Base-by-base conservation (phyloP, 2,329 filamentous ascomycete species). In the Colletotrichum sansevieriae region DNA sequence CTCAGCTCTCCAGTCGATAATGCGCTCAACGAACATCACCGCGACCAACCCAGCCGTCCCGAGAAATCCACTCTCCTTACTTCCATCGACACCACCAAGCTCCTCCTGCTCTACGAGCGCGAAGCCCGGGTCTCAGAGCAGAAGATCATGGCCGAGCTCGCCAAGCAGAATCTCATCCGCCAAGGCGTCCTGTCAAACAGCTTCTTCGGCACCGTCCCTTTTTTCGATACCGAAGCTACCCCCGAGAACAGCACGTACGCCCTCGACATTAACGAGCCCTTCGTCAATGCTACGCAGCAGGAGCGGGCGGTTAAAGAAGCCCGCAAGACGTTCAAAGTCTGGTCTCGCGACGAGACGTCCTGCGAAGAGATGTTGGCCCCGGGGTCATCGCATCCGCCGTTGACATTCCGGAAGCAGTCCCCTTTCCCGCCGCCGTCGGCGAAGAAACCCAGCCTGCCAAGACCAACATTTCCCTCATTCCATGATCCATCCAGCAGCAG, bases 101-200 rank as follows among this genome's bases (percentile, higher is more conserved):
- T 68, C 18, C 49, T 68, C 18, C n/a, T 58, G 12, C 41, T 55
- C 55, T 65, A 58, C 25, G 66, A 68, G 47, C 62, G 49, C 3
- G 54, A 66, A n/a, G 44, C 62, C 22, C 62, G 62, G 22, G 39
- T 60, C 12, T 65, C 66, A 33, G 66, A 68, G 49, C 55, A 46
- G 2, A 65, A 33, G 3, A 68, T 68, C 22, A 41, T 20, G 18
- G 33, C 39, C 1, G 66, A 68, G 62, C 63, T 68, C 3, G 63
- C 55, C n/a, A 43, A 54, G 33, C 39, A 55, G 13, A 59, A 49
- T 33, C n/a, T 68, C 18, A 25, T 65, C 18, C 66, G 66, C 12
- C 55, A 61, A 49, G 39, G 47, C 35, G 49, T 68, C 18, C 29
- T 68, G 25, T 37, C 49, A 2, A 47, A 65, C 49, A 47, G 62